Evolutionary conservation across 208 protist species (phyloP).

Genomic region (Strigomonas culicis): DNA sequence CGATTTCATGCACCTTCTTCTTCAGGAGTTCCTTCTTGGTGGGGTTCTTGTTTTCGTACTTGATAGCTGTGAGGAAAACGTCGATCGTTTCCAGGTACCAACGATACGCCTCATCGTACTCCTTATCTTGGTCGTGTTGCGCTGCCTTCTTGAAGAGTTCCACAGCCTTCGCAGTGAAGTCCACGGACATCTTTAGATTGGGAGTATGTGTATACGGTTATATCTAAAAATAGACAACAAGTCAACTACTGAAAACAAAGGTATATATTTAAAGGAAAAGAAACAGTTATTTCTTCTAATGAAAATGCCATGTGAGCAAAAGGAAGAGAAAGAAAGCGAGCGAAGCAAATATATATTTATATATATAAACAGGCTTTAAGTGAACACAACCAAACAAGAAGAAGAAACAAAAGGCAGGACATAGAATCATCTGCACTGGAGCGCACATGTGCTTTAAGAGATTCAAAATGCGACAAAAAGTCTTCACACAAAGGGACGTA

Average conservation of each 20-base stretch:
- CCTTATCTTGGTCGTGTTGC: conserved; percentile 85
- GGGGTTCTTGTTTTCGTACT: conserved; percentile 94
- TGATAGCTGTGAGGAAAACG: conserved; percentile 93
- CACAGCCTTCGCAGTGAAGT: conserved; percentile 94
- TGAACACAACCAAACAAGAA: conserved; percentile 7
- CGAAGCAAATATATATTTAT: conserved; percentile 7
- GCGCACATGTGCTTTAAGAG: no score
- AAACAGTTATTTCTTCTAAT: no score
- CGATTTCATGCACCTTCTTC: conserved; percentile 91
- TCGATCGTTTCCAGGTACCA: conserved; percentile 95
- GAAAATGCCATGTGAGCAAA: neutral
- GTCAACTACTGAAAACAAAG: conserved; percentile 3
- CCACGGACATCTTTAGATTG: conserved; percentile 58
- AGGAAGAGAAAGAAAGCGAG: conserved; percentile 9
- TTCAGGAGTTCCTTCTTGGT: conserved; percentile 92
- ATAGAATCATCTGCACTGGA: no score
- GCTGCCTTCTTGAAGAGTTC: conserved; percentile 92
- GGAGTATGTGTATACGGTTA: neutral
- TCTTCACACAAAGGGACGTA: neutral
- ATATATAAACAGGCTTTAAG: neutral
- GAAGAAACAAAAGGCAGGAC: neutral
- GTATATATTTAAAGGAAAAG: conserved; percentile 11
- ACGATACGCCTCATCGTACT: conserved; percentile 92
- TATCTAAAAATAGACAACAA: neutral
- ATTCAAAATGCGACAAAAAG: no score